These are phyloP conservation scores for Chrysosporium queenslandicum DNA, from an alignment of 2,329 filamentous ascomycete species.

Conservation along the genomic window DNA sequence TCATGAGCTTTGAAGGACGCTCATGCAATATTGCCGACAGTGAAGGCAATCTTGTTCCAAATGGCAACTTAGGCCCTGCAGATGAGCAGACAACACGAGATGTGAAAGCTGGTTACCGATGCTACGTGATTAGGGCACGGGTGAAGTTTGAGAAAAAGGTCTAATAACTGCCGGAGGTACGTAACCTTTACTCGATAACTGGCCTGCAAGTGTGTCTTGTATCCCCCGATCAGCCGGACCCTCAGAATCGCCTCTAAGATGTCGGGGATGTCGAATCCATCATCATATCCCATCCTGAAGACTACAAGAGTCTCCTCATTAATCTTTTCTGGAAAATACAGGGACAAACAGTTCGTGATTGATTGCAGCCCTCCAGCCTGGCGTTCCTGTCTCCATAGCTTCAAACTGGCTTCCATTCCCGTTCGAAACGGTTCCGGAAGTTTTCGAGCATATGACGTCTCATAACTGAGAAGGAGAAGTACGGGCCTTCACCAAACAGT, in stretches of 20 bases:
- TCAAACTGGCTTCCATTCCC: slow-evolving; percentile 9
- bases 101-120: slow-evolving; percentile 13
- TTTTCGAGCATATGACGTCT: slow-evolving; percentile 11
- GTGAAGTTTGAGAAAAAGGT: slow-evolving; percentile 2
- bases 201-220: neutral
- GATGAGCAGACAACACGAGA: neutral
- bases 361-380: slow-evolving; percentile 8
- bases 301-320: slow-evolving; percentile 8
- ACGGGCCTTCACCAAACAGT: slow-evolving; percentile 1
- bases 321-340: slow-evolving; percentile 3
- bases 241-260: slow-evolving; percentile 5
- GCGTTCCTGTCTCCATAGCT: slow-evolving; percentile 13
- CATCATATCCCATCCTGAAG: slow-evolving; percentile 5
- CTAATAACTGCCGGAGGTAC: neutral
- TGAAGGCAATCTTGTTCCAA: slow-evolving; percentile 1
- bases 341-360: slow-evolving; percentile 11
- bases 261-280: slow-evolving; percentile 7
- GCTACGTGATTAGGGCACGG: slow-evolving; percentile 9
- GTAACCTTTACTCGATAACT: neutral
- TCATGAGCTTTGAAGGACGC: slow-evolving; percentile 6
- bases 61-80: slow-evolving; percentile 4
- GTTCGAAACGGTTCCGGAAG: slow-evolving; percentile 11
- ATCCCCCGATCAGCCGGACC: neutral
- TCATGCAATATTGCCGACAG: slow-evolving; percentile 10
- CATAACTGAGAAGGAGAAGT: slow-evolving; percentile 3